Base-by-base conservation (phyloP, 108 stramenopile genomes). In the Mediolabrus comicus region DNA sequence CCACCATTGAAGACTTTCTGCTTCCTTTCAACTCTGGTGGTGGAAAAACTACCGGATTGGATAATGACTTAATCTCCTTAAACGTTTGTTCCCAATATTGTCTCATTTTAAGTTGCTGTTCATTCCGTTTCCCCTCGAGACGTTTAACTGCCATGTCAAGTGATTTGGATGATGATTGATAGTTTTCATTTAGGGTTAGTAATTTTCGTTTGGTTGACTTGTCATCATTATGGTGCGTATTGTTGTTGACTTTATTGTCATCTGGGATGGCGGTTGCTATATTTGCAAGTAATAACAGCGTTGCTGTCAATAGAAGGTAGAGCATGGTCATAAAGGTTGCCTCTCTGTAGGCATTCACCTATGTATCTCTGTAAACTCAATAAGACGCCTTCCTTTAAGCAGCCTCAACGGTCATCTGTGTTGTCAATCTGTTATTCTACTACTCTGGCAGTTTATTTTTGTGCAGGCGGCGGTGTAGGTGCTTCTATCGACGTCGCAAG, bases 21-120 rank as follows among this genome's bases (percentile, higher is more conserved):
- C 22, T 53, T 71, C 30, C 34, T 36, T 24, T 49, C 46, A n/a
- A n/a, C 46, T 49, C 59, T 63, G 59, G 36, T 16, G 83, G 11
- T 12, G 75, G 63, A 41, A 74, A 64, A 10, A 78, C 72, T 4
- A 79, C 65, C 6, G 74, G 59, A 61, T 66, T 66, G 12, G 52
- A 60, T 26, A 83, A 43, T 26, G 72, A 52, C 60, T 65, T 71
- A 22, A 89, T 89, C 54, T 89, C 88, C 27, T 85, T 65, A 63
- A 89, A 79, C 4, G 86, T 82, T 43, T 65, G 39, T 49, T 75
- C 41, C 88, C 88, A 89, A 58, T 85, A 76, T 31, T 72, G 55
- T 64, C 83, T 27, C 34, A 75, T 62, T 53, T 43, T 53, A 0
- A 53, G 11, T 53, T 51, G 56, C 22, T 32, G 49, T 27, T 53